Base-by-base conservation (phyloP, 2,329 filamentous ascomycete species). In the Dactylonectria macrodidyma region DNA sequence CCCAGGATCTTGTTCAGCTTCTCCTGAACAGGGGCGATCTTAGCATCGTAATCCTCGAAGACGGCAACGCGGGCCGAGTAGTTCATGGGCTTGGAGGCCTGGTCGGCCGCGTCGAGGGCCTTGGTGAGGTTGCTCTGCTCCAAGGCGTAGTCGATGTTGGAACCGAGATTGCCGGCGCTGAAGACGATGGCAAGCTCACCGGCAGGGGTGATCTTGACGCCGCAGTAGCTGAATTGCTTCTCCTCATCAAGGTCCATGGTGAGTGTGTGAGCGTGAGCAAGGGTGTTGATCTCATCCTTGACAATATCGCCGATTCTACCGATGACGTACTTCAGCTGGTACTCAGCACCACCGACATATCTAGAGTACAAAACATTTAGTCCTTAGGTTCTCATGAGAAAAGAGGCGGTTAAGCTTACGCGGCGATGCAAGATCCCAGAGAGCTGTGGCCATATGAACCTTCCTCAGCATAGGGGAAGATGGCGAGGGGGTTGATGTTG, bases 181-280 rank as follows among this genome's bases (percentile, higher is more conserved):
- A 88, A 89, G 47, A 88, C 73, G n/a, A 89, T 80, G 63, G 82
- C 78, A 8, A 89, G 83, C 67, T 81, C 78, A 52, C 86, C 85
- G 5, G 84, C 81, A 1, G 70, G 12, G 1, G 77, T 74, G 52
- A 89, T 77, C 59, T 82, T 81, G 65, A 67, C 76, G 57, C 86
- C 85, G 72, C 81, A 82, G 77, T 86, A 88, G 9, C 73, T 75
- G 70, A 84, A 80, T 52, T 81, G 79, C 12, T 80, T 77, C 11
- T 74, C 67, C 22, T 83, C 81, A 62, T 88, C 86, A 34, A 86
- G 65, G 73, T 86, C 83, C 51, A 89, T 76, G 22, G 82, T 83
- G 33, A 88, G 72, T 51, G 80, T 76, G 67, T 87, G 86, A 2
- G 81, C 78, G 26, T 77, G 68, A 70, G 78, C 81, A 68, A 87